Evolutionary conservation across 305 asterid species (phyloP).

Genomic region (Solanum hybrid): DNA sequence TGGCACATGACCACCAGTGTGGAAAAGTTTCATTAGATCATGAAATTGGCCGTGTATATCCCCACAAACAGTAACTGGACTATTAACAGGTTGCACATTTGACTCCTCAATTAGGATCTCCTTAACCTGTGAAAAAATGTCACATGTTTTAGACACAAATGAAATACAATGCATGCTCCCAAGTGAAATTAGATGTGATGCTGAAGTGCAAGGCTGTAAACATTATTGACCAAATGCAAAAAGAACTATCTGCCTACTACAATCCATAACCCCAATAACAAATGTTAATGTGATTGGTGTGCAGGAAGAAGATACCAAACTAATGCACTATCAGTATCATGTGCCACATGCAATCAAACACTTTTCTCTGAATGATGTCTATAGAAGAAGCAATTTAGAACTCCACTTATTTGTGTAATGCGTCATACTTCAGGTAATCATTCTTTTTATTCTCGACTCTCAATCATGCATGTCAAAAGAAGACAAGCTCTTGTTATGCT

Average conservation of each 20-base stretch:
- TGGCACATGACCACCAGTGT: slow-evolving; percentile 87
- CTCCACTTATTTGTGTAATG: neutral
- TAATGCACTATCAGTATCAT: neutral
- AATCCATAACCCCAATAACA: neutral
- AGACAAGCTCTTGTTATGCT: neutral
- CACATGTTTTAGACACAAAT: neutral
- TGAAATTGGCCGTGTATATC: slow-evolving; percentile 88
- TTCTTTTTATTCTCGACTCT: neutral
- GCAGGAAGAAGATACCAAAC: neutral
- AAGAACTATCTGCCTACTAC: neutral
- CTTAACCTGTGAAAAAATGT: slow-evolving; percentile 43
- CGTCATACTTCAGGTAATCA: neutral
- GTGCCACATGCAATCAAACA: neutral
- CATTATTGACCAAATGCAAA: neutral
- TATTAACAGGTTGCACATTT: slow-evolving; percentile 80
- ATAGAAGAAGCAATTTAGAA: neutral
- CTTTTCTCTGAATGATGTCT: neutral
- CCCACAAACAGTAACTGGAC: slow-evolving; percentile 86
- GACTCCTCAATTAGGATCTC: slow-evolving; percentile 83
- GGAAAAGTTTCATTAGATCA: slow-evolving; percentile 78
- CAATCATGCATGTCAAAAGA: neutral
- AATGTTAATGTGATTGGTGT: neutral
- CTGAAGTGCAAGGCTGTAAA: neutral
- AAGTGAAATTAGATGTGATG: neutral
- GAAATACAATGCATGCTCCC: neutral